Evolutionary conservation across 495 filamentous ascomycete species (phyloP).

Genomic region (Penicillium simplicissimum): DNA sequence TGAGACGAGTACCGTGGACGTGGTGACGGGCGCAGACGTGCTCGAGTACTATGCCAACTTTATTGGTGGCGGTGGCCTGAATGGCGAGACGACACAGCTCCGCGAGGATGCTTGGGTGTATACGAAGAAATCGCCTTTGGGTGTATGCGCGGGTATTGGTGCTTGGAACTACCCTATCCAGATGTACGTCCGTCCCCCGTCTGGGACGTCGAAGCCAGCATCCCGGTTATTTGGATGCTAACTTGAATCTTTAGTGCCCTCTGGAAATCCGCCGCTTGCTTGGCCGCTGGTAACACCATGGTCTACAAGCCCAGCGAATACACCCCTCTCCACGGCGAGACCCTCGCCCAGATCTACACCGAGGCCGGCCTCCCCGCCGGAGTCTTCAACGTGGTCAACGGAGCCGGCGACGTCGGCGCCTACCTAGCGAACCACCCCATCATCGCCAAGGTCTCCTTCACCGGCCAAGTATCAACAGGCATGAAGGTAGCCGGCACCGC

Average conservation of each 20-base stretch:
- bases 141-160: slow-evolving; percentile 77
- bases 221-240: neutral
- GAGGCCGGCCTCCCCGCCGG: slow-evolving; percentile 74
- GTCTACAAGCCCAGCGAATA: slow-evolving; percentile 84
- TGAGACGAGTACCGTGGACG: slow-evolving; percentile 74
- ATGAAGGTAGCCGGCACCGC: slow-evolving; percentile 71
- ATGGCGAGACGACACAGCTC: slow-evolving; percentile 67
- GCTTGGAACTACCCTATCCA: slow-evolving; percentile 89
- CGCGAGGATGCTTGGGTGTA: slow-evolving; percentile 73
- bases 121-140: slow-evolving; percentile 70
- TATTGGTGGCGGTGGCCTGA: slow-evolving; percentile 66
- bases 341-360: slow-evolving; percentile 67
- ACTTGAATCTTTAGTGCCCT: slow-evolving; percentile 52
- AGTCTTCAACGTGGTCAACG: slow-evolving; percentile 81
- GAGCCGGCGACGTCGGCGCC: slow-evolving; percentile 68
- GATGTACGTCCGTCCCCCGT: slow-evolving; percentile 50
- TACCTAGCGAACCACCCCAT: slow-evolving; percentile 65
- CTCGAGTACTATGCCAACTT: slow-evolving; percentile 76
- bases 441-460: slow-evolving; percentile 81
- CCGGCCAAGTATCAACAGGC: slow-evolving; percentile 77
- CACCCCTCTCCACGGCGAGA: slow-evolving; percentile 70
- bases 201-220: neutral
- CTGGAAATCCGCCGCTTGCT: slow-evolving; percentile 81
- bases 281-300: slow-evolving; percentile 85
- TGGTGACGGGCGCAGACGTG: slow-evolving; percentile 73